Conservation (phyloP, 164 flowering plant genomes). For the Buxus sempervirens region DNA sequence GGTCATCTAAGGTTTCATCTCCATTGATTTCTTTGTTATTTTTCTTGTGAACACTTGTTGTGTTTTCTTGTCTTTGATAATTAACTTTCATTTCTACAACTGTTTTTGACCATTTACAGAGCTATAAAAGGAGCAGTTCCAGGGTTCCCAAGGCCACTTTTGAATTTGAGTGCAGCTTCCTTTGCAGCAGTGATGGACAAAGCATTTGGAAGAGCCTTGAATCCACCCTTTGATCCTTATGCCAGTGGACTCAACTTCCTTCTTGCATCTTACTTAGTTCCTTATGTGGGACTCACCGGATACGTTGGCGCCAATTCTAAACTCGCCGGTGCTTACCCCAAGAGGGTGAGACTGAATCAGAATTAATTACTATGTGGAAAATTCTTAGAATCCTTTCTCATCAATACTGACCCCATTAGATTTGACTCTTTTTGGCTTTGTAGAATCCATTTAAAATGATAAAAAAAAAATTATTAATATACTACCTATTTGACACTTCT, state of each 20-base stretch:
- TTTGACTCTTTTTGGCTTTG: too few relatives aligned
- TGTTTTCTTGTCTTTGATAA: too few relatives aligned
- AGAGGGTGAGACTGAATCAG: constrained; percentile 37
- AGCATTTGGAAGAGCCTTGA: constrained; percentile 39
- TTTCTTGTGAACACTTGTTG: too few relatives aligned
- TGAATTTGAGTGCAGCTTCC: constrained; percentile 35
- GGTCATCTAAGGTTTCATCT: constrained; percentile 16
- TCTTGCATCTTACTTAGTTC: constrained; percentile 43
- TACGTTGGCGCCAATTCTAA: constrained; percentile 57
- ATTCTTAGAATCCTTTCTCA: too few relatives aligned
- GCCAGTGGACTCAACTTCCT: constrained; percentile 42
- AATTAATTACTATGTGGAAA: too few relatives aligned
- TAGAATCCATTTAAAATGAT: too few relatives aligned
- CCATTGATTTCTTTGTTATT: too few relatives aligned
- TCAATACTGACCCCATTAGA: too few relatives aligned
- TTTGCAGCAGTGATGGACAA: constrained; percentile 37
- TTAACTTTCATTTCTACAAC: too few relatives aligned
- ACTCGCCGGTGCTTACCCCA: constrained; percentile 23
- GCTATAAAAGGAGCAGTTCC: constrained; percentile 35
- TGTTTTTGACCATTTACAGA: constrained; percentile 27
- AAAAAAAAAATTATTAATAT: too few relatives aligned
- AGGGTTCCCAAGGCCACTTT: constrained; percentile 49
- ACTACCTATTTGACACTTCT: too few relatives aligned
- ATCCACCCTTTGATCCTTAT: constrained; percentile 68
- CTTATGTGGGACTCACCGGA: constrained; percentile 59